phyloP scores from a whole-genome alignment of 495 filamentous ascomycete species.

The Trypethelium eluteriae region DNA sequence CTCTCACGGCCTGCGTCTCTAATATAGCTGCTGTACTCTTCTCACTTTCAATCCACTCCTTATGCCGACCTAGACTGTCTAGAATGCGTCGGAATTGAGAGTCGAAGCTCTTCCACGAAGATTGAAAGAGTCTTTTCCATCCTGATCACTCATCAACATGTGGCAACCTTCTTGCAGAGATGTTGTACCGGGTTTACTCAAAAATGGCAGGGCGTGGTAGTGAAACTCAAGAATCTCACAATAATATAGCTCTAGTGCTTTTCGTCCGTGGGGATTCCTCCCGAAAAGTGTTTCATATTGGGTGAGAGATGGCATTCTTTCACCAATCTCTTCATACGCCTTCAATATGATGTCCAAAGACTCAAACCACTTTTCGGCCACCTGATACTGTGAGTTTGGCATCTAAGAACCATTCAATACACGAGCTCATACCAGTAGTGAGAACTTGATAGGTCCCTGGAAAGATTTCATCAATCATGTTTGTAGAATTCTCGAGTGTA shows the following conservation, averaged over 20 bases:
- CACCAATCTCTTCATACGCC: constrained; percentile 5
- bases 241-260: neutral
- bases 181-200: neutral
- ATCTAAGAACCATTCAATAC: neutral
- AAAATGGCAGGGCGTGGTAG: neutral
- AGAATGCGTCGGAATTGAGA: neutral
- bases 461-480: neutral
- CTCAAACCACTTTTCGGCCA: constrained; percentile 1
- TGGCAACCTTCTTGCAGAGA: neutral
- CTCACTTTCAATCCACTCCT: neutral
- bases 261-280: neutral
- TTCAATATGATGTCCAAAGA: neutral
- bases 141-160: neutral
- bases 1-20: neutral
- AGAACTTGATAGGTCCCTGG: constrained; percentile 5
- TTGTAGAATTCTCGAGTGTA: neutral
- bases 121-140: neutral
- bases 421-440: neutral
- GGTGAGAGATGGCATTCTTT: neutral
- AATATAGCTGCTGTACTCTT: neutral
- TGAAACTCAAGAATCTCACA: constrained; percentile 1
- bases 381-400: constrained; percentile 3
- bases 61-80: neutral
- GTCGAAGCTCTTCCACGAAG: constrained; percentile 6
- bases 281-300: neutral